Evolutionary conservation across 805 yeast species (phyloP).

Genomic region (Sugiyamaella mastotermitis): DNA sequence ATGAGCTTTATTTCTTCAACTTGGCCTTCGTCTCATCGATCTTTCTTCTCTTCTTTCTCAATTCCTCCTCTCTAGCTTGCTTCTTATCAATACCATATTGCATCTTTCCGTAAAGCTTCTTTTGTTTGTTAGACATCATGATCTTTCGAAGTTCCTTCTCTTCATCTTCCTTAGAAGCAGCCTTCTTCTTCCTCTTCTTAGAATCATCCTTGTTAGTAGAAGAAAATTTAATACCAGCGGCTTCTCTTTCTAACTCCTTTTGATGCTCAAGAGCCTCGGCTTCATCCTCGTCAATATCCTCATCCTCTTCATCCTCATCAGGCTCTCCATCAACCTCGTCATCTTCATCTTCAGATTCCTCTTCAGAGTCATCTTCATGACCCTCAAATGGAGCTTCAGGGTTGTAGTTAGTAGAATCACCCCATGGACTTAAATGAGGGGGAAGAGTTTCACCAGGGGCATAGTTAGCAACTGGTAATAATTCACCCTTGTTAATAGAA

Average conservation of each 20-base stretch:
- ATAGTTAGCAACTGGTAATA: conserved; percentile 73
- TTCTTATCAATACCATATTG: conserved; percentile 83
- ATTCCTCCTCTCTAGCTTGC: conserved; percentile 66
- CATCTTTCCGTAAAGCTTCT: conserved; percentile 91
- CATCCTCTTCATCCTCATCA: conserved; percentile 51
- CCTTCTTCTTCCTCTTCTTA: conserved; percentile 33
- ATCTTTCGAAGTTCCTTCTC: conserved; percentile 90
- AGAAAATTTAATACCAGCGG: conserved; percentile 75
- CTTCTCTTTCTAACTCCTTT: conserved; percentile 85
- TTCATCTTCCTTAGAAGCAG: conserved; percentile 50
- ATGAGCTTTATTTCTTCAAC: conserved; percentile 9
- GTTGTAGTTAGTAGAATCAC: conserved; percentile 86
- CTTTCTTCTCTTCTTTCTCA: conserved; percentile 57
- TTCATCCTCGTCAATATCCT: conserved; percentile 29
- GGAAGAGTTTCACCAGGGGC: conserved; percentile 95
- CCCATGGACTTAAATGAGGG: conserved; percentile 98
- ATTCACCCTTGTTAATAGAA: conserved; percentile 67
- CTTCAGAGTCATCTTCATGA: conserved; percentile 47
- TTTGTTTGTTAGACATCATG: conserved; percentile 97
- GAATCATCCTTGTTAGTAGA: conserved; percentile 37
- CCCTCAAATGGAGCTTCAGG: conserved; percentile 59
- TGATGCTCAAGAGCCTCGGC: conserved; percentile 47
- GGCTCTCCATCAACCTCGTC: conserved; percentile 46
- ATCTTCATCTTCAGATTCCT: conserved; percentile 47
- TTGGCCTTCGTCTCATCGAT: conserved; percentile 26